Conservation (phyloP, 1,139 yeast species). For the Pichia sp. region DNA sequence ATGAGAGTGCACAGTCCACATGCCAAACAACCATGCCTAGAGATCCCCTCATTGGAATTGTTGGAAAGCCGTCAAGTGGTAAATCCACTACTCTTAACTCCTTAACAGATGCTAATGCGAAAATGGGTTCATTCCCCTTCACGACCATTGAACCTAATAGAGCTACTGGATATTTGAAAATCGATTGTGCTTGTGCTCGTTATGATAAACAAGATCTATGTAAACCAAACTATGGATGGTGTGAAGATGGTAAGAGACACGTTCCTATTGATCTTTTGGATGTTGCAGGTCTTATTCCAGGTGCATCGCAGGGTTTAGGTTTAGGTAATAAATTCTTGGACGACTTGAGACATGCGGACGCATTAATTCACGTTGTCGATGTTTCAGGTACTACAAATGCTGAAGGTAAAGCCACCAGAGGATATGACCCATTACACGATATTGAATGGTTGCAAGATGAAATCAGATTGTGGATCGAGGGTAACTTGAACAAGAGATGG, state of each 20-base stretch:
- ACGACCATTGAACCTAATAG: constrained; percentile 96
- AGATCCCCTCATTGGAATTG: constrained; percentile 90
- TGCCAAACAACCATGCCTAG: too few species aligned
- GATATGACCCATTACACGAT: constrained; percentile 88
- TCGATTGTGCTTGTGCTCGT: constrained; percentile 85
- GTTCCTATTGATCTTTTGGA: constrained; percentile 86
- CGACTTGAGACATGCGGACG: constrained; percentile 94
- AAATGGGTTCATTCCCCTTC: constrained; percentile 94
- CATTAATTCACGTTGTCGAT: constrained; percentile 93
- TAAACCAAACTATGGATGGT: constrained; percentile 94
- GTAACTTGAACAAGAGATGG: constrained; percentile 87
- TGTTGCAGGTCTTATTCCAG: constrained; percentile 96
- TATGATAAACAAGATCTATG: constrained; percentile 56
- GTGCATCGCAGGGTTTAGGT: constrained; percentile 89
- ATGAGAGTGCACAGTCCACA: too few species aligned
- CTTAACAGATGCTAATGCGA: constrained; percentile 91
- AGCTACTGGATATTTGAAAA: constrained; percentile 86
- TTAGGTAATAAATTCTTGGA: constrained; percentile 91
- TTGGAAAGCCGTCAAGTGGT: constrained; percentile 95
- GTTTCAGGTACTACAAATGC: constrained; percentile 95
- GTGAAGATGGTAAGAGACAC: constrained; percentile 74
- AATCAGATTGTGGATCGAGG: constrained; percentile 89
- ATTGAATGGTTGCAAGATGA: constrained; percentile 97
- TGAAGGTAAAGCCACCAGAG: constrained; percentile 90
- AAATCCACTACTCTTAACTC: constrained; percentile 67